Evolutionary conservation across 2,329 filamentous ascomycete genomes (phyloP), one percentile per base, ranked within the genome.

Genomic region (Ophiosphaerella herpotricha): DNA sequence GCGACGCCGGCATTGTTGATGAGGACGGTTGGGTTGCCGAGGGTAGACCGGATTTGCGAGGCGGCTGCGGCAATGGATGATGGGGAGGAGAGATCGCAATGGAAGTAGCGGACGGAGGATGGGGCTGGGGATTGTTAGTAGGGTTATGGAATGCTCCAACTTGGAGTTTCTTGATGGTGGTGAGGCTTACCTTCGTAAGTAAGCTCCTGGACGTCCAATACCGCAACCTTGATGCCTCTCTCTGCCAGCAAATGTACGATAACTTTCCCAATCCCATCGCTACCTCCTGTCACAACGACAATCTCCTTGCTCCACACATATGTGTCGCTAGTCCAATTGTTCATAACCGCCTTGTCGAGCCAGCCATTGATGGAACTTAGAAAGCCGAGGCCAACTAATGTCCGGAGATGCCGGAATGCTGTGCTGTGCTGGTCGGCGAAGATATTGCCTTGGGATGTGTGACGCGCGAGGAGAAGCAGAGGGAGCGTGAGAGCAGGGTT

Each of bases 211-310:
- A 90, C 79, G 73, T 93, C 89, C 32, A 92, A 69, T 2, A 91
- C 85, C 0, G 86, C 86, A 31, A 91, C 86, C 57, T 83, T 88
- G 58, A 89, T 78, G 1, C 82, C 83, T 52, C 75, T 77, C 67
- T 85, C 82, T 0, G 84, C 85, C n/a, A 94, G 77, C 45, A 86
- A 70, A 56, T 80, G 78, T 12, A 88, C 87, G 3, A 90, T 79
- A 33, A 81, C 75, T 16, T 81, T 83, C 12, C 89, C 89, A 63
- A 93, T 91, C 0, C 89, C 89, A 48, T 84, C 83, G 36, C 86
- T 85, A 7, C 89, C 89, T 7, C 90, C 89, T 0, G 89, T 92
- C 16, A 92, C 80, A 37, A 91, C 76, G 2, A 89, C 85, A 43
- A 91, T 79, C 74, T 91, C 88, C 43, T 79, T 80, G 18, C 78